These are phyloP conservation scores for Entomortierella parvispora DNA, from an alignment of 192 early-diverging fungal species.

Conservation along the genomic window DNA sequence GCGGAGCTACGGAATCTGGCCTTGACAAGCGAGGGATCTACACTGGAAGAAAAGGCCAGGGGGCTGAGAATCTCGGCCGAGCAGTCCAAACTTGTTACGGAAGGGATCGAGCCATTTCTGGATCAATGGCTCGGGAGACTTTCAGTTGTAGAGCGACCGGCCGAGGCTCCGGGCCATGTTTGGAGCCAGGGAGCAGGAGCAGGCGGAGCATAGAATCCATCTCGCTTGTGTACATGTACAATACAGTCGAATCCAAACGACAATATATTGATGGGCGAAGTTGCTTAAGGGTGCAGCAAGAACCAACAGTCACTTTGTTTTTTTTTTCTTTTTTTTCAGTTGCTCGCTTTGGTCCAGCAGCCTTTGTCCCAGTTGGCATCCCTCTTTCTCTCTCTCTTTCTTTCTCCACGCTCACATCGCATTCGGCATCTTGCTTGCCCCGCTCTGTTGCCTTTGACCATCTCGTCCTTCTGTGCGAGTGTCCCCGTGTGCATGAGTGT, in stretches of 20 bases:
- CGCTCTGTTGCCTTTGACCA: background rate
- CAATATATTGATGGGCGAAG: background rate
- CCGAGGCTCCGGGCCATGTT: slow-evolving; percentile 34
- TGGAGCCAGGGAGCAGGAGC: slow-evolving; percentile 33
- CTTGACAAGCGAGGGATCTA: slow-evolving; percentile 19
- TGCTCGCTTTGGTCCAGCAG: background rate
- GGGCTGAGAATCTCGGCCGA: slow-evolving; percentile 32
- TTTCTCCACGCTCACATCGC: too few relatives aligned
- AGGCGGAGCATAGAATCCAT: background rate
- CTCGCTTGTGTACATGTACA: background rate
- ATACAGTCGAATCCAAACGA: background rate
- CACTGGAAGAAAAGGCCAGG: slow-evolving; percentile 31
- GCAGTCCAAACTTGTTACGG: slow-evolving; percentile 26
- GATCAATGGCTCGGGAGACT: slow-evolving; percentile 27
- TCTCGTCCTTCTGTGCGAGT: too few relatives aligned
- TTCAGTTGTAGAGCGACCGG: slow-evolving; percentile 23
- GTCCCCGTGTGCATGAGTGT: too few relatives aligned
- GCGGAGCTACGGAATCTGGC: slow-evolving; percentile 31
- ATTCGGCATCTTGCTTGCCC: background rate
- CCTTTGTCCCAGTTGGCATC: background rate
- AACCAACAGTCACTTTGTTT: background rate
- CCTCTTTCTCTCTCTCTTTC: background rate
- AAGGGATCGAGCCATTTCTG: slow-evolving; percentile 32
- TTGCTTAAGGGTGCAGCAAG: background rate
- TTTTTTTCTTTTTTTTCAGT: background rate